These are phyloP conservation scores for Aspergillus wentii DNA, from an alignment of 495 filamentous ascomycete species.

Conservation along the genomic window DNA sequence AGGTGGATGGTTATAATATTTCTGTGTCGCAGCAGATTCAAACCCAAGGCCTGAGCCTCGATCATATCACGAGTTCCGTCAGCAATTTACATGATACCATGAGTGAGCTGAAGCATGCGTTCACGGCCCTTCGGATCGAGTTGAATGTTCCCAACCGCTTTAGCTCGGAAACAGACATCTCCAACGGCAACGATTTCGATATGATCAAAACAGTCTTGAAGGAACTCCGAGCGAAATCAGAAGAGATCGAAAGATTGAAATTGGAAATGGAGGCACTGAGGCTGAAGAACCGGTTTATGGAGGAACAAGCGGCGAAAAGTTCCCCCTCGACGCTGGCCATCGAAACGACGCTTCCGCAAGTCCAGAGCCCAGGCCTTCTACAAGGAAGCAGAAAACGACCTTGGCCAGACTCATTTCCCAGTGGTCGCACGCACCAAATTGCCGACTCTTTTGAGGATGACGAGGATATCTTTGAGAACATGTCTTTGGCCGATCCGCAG, in stretches of 20 bases:
- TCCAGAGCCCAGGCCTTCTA: conserved; percentile 34
- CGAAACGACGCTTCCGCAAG: conserved; percentile 23
- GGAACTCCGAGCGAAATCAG: conserved; percentile 39
- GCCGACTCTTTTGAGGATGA: conserved; percentile 35
- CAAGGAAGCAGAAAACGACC: conserved; percentile 34
- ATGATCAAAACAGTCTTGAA: conserved; percentile 42
- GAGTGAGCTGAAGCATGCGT: conserved; percentile 40
- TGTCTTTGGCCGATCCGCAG: conserved; percentile 17
- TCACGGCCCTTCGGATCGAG: conserved; percentile 39
- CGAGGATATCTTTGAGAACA: conserved; percentile 29
- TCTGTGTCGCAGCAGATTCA: conserved; percentile 35
- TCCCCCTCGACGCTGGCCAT: conserved; percentile 2
- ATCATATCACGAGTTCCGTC: conserved; percentile 41
- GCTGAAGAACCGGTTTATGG: conserved; percentile 33
- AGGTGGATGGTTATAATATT: conserved; percentile 13
- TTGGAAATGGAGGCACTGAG: conserved; percentile 43
- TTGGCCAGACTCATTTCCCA: conserved; percentile 28
- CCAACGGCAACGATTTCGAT: conserved; percentile 22
- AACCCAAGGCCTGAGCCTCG: conserved; percentile 38
- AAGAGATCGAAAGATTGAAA: conserved; percentile 42
- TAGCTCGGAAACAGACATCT: conserved; percentile 9
- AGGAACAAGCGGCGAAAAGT: conserved; percentile 21
- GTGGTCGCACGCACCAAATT: conserved; percentile 20
- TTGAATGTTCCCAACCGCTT: conserved; percentile 27
- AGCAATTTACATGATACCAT: conserved; percentile 42